A percentile compares a stretch with the other conserved stretches of the same genome.
phyloP scores from a whole-genome alignment of 2,329 filamentous ascomycete species.

The Aureobasidium sp. region DNA sequence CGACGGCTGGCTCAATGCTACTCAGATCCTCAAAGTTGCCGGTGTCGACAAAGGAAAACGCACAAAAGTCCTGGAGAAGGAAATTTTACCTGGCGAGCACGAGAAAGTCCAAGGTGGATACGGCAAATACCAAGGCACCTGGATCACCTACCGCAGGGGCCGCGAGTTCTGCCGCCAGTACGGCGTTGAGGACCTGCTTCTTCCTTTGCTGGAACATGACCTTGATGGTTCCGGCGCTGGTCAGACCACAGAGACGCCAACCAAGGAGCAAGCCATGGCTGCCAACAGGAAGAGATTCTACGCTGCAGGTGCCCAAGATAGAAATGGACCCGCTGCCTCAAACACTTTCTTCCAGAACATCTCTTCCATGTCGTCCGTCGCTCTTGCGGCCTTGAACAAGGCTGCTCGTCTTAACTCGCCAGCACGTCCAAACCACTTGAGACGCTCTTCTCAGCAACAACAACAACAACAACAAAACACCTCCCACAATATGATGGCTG shows the following conservation, averaged over 20 bases:
- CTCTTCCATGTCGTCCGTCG: slow-evolving; percentile 83
- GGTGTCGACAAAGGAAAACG: slow-evolving; percentile 96
- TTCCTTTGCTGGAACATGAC: slow-evolving; percentile 71
- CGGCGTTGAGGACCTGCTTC: slow-evolving; percentile 67
- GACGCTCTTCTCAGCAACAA: slow-evolving; percentile 63
- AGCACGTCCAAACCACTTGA: slow-evolving; percentile 59
- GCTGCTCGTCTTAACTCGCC: slow-evolving; percentile 82
- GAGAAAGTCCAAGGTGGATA: slow-evolving; percentile 99
- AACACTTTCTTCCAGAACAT: slow-evolving; percentile 98
- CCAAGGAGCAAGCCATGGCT: slow-evolving; percentile 98
- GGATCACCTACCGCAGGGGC: slow-evolving; percentile 91
- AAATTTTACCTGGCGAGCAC: slow-evolving; percentile 91
- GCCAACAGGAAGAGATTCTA: slow-evolving; percentile 85
- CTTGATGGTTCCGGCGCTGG: slow-evolving; percentile 66
- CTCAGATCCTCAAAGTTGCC: slow-evolving; percentile 95
- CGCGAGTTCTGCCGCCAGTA: slow-evolving; percentile 81
- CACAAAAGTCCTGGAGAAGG: slow-evolving; percentile 96
- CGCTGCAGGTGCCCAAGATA: slow-evolving; percentile 63
- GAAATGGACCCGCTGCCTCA: slow-evolving; percentile 46
- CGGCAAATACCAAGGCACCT: slow-evolving; percentile 97
- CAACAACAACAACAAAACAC: slow-evolving; percentile 55
- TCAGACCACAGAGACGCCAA: slow-evolving; percentile 82
- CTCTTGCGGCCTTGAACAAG: slow-evolving; percentile 94
- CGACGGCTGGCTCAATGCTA: slow-evolving; percentile 96
- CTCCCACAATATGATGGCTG: slow-evolving; percentile 47